Conservation (phyloP, 495 filamentous ascomycete genomes). For the Evernia prunastri region DNA sequence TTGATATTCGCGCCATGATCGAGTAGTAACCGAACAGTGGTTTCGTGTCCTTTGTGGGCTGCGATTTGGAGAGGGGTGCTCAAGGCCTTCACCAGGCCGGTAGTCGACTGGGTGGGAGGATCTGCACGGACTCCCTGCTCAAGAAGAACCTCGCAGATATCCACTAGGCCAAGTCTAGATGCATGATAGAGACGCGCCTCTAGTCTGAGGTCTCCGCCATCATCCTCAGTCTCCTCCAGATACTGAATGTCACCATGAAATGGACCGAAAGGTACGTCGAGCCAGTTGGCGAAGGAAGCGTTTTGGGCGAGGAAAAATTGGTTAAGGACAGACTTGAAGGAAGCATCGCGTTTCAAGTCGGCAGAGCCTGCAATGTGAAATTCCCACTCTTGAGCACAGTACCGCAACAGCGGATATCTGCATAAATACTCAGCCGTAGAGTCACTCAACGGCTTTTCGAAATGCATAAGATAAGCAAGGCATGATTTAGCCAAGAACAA, state of each 20-base stretch:
- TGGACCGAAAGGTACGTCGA: background rate
- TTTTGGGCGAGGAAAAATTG: background rate
- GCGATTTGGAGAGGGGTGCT: conserved; percentile 28
- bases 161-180: background rate
- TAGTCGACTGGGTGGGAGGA: background rate
- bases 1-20: conserved; percentile 25
- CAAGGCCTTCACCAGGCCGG: background rate
- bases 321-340: background rate
- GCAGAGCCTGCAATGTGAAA: background rate
- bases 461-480: background rate
- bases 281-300: background rate
- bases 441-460: background rate
- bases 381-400: background rate
- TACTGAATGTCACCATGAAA: background rate
- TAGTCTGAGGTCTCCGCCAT: background rate
- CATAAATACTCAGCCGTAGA: background rate
- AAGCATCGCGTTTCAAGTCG: background rate
- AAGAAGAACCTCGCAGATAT: background rate
- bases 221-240: background rate
- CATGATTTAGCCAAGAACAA: background rate
- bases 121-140: background rate
- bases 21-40: conserved; percentile 26
- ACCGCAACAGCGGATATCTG: background rate
- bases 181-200: background rate
- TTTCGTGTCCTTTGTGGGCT: conserved; percentile 29